These are phyloP conservation scores for Typha latifolia DNA, from an alignment of 176 grass and related monocot species.

Conservation along the genomic window DNA sequence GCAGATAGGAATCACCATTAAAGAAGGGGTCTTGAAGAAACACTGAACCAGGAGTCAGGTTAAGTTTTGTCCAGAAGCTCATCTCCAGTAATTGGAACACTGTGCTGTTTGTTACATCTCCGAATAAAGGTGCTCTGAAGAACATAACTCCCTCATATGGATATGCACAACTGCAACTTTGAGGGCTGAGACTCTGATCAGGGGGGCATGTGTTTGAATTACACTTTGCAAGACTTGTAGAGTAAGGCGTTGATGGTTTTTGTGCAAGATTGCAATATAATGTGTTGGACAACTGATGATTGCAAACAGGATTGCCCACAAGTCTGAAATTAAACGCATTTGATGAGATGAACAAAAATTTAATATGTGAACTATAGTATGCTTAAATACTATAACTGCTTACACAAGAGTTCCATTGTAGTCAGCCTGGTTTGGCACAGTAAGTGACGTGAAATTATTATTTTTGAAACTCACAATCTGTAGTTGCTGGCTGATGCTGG, in stretches of 20 bases:
- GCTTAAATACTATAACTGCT: conserved; percentile 10
- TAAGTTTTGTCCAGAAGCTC: conserved; percentile 50
- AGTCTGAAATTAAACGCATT: conserved; percentile 39
- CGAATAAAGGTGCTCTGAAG: conserved; percentile 61
- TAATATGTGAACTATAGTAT: background rate
- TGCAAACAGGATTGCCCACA: conserved; percentile 77
- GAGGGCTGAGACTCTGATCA: conserved; percentile 69
- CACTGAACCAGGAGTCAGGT: conserved; percentile 65
- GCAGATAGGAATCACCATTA: conserved; percentile 51
- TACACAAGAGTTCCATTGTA: conserved; percentile 72
- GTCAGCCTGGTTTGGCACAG: conserved; percentile 1
- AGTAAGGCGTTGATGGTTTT: conserved; percentile 28
- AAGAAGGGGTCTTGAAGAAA: conserved; percentile 63
- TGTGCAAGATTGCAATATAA: conserved; percentile 45
- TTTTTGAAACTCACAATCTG: conserved; percentile 73
- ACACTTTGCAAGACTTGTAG: conserved; percentile 65
- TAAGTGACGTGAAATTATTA: conserved; percentile 37
- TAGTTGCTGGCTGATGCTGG: conserved; percentile 52
- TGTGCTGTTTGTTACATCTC: conserved; percentile 54
- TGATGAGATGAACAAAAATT: background rate
- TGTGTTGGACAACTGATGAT: background rate
- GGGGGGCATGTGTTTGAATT: conserved; percentile 26
- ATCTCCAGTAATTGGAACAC: conserved; percentile 72
- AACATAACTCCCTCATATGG: conserved; percentile 70
- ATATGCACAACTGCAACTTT: conserved; percentile 78